Evolutionary conservation across 1,139 yeast genomes (phyloP).

Genomic region (Saccharomyces hybrid): DNA sequence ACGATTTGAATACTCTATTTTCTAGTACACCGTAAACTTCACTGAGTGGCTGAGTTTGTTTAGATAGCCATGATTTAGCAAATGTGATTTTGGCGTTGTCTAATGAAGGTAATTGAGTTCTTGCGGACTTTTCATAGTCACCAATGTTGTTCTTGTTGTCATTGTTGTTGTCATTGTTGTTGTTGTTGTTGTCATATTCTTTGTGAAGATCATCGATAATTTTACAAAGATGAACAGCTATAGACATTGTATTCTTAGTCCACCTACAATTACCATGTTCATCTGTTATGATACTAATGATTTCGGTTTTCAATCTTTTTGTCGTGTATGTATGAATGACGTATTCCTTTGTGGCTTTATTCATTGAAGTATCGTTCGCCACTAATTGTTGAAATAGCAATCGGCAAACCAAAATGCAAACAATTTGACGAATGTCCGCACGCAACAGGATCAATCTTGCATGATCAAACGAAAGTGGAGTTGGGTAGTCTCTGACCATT

Average conservation of each 20-base stretch:
- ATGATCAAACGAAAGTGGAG: slow-evolving; percentile 81
- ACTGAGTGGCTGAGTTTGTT: slow-evolving; percentile 80
- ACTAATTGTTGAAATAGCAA: slow-evolving; percentile 67
- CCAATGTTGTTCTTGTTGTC: background rate
- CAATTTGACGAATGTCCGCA: slow-evolving; percentile 79
- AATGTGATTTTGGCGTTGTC: slow-evolving; percentile 43
- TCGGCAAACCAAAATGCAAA: slow-evolving; percentile 68
- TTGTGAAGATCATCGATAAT: slow-evolving; percentile 28
- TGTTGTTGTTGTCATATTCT: slow-evolving; percentile 10
- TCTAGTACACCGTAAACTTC: slow-evolving; percentile 75
- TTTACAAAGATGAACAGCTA: slow-evolving; percentile 64
- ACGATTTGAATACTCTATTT: slow-evolving; percentile 46
- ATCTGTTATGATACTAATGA: slow-evolving; percentile 74
- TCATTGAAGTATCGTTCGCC: slow-evolving; percentile 33
- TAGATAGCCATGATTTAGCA: slow-evolving; percentile 71
- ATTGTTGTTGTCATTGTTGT: no score
- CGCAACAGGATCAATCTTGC: slow-evolving; percentile 68
- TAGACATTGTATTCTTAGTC: slow-evolving; percentile 72
- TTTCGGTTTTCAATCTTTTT: slow-evolving; percentile 45
- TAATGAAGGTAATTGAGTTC: slow-evolving; percentile 15
- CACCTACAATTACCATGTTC: slow-evolving; percentile 83
- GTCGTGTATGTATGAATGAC: slow-evolving; percentile 24
- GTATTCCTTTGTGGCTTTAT: slow-evolving; percentile 23
- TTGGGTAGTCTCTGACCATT: slow-evolving; percentile 78
- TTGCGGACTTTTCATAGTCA: background rate